phyloP scores from a whole-genome alignment of 2,329 filamentous ascomycete genomes.

The Penicillium fuscoglaucum region DNA sequence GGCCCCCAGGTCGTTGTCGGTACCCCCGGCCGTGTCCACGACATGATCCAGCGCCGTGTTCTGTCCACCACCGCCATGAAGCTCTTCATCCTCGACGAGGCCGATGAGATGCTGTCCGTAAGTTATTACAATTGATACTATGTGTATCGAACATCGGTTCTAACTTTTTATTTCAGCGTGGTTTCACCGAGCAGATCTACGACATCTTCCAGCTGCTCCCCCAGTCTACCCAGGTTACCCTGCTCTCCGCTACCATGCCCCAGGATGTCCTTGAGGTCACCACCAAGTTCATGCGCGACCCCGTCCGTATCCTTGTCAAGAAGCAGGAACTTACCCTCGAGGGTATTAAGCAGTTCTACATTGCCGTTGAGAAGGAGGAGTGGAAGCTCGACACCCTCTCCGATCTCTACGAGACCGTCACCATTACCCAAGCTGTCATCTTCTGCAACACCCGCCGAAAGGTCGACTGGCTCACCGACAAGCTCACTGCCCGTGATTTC shows the following conservation, averaged over 20 bases:
- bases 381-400: constrained; percentile 99
- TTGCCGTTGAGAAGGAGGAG: constrained; percentile 98
- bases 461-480: constrained; percentile 99
- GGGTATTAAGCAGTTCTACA: constrained; percentile 98
- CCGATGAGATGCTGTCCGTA: constrained; percentile 66
- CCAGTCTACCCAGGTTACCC: constrained; percentile 95
- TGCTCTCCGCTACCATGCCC: constrained; percentile 92
- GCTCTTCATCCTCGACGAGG: constrained; percentile 75
- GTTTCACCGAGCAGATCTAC: constrained; percentile 98
- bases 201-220: constrained; percentile 97
- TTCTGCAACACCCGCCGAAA: constrained; percentile 99
- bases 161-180: constrained; percentile 61
- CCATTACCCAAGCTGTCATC: constrained; percentile 98
- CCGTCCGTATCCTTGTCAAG: constrained; percentile 33
- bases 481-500: constrained; percentile 98
- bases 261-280: constrained; percentile 99
- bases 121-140: not conserved
- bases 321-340: constrained; percentile 81
- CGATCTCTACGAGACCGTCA: constrained; percentile 97
- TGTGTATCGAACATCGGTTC: not conserved
- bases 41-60: constrained; percentile 75
- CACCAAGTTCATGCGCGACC: constrained; percentile 99
- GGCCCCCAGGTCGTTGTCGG: constrained; percentile 97
- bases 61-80: constrained; percentile 74
- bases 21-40: constrained; percentile 92